Base-by-base conservation (phyloP, 176 grass and related monocot genomes). In the Alopecurus myosuroides region DNA sequence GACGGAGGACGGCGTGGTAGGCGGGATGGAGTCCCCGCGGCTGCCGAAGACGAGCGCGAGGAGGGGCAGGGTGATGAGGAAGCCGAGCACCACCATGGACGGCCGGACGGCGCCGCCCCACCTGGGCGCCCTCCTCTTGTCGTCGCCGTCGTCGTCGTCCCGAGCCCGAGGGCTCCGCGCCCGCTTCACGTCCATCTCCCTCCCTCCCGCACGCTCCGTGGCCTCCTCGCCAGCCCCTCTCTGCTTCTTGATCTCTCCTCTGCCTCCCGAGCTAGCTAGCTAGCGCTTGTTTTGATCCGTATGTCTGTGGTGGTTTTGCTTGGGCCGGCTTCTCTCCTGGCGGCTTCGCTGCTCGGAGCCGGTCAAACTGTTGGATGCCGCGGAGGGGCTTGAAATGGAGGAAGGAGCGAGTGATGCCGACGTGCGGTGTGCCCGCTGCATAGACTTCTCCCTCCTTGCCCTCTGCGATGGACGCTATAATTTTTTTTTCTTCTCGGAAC, bases 121-220 rank as follows among this genome's bases (percentile, higher is more conserved):
- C 82, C 53, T 85, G 35, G 14, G 42, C 26, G 44, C 74, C 31
- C 75, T 50, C 83, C 61, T 88, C 78, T 77, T 95, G 70, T 93
- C 86, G 11, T 90, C 88, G 6, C 89, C 70, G 41, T 5, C 88
- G 28, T 55, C 52, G 36, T 39, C 78, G 55, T 20, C 56, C 55
- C 42, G 81, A 62, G 88, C 81, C 86, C 90, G 91, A 22, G 90
- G 90, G 85, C 93, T 92, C 88, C 81, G 91, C 65, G 62, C 72
- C 86, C 88, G 67, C 88, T 91, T 94, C 88, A 92, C n/a, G 85
- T 94, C 85, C 87, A 94, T 92, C 84, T 4, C 51, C 68, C 18
- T 33, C 42, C 53, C 31, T 33, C 8, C 3, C 7, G 11, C 26
- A 39, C 35, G 57, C 26, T 40, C 12, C 17, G 40, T 29, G 3